Percentiles rank a stretch among this genome's conserved stretches.
phyloP scores from a whole-genome alignment of 179 eudicot species.

The Corrigiola litoralis region DNA sequence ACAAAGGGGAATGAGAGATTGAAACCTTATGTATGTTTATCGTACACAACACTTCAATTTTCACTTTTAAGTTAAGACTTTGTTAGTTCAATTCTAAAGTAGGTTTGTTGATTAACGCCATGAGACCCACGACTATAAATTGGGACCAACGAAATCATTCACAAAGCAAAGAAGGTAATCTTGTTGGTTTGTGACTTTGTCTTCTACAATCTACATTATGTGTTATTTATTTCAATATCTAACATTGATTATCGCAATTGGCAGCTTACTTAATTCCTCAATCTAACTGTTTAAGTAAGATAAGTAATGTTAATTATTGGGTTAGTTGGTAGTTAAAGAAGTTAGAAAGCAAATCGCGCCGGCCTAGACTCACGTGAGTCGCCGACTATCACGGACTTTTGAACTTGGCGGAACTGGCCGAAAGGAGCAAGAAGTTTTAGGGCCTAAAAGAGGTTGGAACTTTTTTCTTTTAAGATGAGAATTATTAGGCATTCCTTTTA shows the following conservation, averaged over 20 bases:
- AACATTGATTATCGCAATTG: not conserved
- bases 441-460: too few relatives aligned
- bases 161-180: not conserved
- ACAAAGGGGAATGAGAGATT: too few relatives aligned
- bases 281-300: not conserved
- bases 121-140: not conserved
- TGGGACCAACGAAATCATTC: too few relatives aligned
- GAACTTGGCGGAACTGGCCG: not conserved
- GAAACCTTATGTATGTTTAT: too few relatives aligned
- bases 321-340: constrained; percentile 27
- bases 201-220: not conserved
- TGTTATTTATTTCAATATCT: not conserved
- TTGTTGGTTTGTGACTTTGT: not conserved
- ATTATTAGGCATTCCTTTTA: too few relatives aligned
- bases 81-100: not conserved
- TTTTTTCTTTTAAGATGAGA: too few relatives aligned
- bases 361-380: constrained; percentile 37
- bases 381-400: constrained; percentile 38
- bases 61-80: too few relatives aligned
- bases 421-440: not conserved
- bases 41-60: too few relatives aligned
- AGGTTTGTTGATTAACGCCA: not conserved
- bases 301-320: not conserved
- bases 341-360: constrained; percentile 4
- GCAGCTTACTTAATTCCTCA: too few relatives aligned